Conservation (phyloP, 2,329 filamentous ascomycete genomes). For the Ophidiomyces ophidiicola region DNA sequence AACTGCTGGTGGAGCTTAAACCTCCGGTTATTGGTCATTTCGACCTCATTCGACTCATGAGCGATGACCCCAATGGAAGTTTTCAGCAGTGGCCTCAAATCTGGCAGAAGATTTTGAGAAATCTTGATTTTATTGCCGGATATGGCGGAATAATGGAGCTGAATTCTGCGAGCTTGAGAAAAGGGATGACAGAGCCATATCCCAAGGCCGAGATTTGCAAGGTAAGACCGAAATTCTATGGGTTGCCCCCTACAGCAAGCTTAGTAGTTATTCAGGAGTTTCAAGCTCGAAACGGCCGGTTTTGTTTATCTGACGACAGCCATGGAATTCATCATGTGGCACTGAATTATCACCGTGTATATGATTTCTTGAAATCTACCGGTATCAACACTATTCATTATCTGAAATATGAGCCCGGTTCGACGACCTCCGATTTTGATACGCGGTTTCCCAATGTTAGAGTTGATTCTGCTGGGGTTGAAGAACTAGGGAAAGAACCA, state of each 20-base stretch:
- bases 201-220: slow-evolving; percentile 66
- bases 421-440: slow-evolving; percentile 19
- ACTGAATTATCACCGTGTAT: slow-evolving; percentile 62
- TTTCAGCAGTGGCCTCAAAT: slow-evolving; percentile 49
- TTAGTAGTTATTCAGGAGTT: slow-evolving; percentile 49
- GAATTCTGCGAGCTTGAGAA: slow-evolving; percentile 76
- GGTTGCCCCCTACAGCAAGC: slow-evolving; percentile 2
- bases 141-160: slow-evolving; percentile 81
- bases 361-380: slow-evolving; percentile 53
- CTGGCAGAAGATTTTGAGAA: slow-evolving; percentile 63
- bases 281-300: slow-evolving; percentile 58
- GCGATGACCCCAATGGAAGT: slow-evolving; percentile 52
- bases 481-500: slow-evolving; percentile 25
- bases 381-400: slow-evolving; percentile 32
- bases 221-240: slow-evolving; percentile 34
- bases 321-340: slow-evolving; percentile 78
- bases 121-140: slow-evolving; percentile 55
- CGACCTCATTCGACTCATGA: slow-evolving; percentile 75
- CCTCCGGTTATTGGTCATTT: slow-evolving; percentile 86
- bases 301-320: slow-evolving; percentile 90
- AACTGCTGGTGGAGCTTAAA: slow-evolving; percentile 60
- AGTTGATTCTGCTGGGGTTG: slow-evolving; percentile 23
- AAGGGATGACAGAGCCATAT: slow-evolving; percentile 85
- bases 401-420: slow-evolving; percentile 22
- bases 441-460: slow-evolving; percentile 28